A percentile compares a stretch with the other conserved stretches of the same genome.
These are phyloP conservation scores for Grifola frondosa DNA, from an alignment of 1,284 basidiomycete species.

Conservation along the genomic window DNA sequence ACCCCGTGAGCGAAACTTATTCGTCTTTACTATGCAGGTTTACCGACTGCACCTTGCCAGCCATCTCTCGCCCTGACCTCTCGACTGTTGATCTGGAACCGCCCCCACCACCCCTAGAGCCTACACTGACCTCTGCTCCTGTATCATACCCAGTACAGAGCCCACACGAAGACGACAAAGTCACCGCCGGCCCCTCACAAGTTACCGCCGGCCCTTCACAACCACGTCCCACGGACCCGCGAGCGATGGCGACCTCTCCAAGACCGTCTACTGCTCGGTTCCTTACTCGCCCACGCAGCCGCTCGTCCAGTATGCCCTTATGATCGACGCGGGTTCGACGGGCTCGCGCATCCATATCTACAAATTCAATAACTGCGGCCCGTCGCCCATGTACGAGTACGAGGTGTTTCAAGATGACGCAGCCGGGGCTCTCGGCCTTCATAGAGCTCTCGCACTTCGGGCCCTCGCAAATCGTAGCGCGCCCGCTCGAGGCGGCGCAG, in stretches of 20 bases:
- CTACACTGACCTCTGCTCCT: background rate
- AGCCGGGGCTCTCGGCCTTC: slow-evolving; percentile 82
- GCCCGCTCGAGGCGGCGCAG: slow-evolving; percentile 69
- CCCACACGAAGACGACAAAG: slow-evolving; percentile 24
- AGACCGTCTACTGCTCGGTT: slow-evolving; percentile 65
- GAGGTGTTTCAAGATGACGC: slow-evolving; percentile 87
- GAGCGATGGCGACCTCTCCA: slow-evolving; percentile 62
- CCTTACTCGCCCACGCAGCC: slow-evolving; percentile 49
- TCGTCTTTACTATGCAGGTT: no score
- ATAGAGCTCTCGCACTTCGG: slow-evolving; percentile 70
- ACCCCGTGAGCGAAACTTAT: slow-evolving; percentile 23
- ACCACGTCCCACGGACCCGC: slow-evolving; percentile 50
- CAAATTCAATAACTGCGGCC: slow-evolving; percentile 92
- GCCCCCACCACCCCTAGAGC: slow-evolving; percentile 14
- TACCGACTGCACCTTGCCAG: no score
- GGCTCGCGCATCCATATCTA: slow-evolving; percentile 98
- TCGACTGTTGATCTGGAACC: slow-evolving; percentile 11
- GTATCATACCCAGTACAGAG: slow-evolving; percentile 5
- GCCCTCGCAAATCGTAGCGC: slow-evolving; percentile 66
- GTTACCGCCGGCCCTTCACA: no score
- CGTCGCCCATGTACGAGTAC: slow-evolving; percentile 84
- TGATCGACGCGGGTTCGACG: slow-evolving; percentile 98
- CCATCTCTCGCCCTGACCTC: slow-evolving; percentile 18
- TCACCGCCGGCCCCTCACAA: slow-evolving; percentile 10
- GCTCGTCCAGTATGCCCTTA: slow-evolving; percentile 90